Base-by-base conservation (phyloP, 2,329 filamentous ascomycete species). In the Colletotrichum neosansevieriae region DNA sequence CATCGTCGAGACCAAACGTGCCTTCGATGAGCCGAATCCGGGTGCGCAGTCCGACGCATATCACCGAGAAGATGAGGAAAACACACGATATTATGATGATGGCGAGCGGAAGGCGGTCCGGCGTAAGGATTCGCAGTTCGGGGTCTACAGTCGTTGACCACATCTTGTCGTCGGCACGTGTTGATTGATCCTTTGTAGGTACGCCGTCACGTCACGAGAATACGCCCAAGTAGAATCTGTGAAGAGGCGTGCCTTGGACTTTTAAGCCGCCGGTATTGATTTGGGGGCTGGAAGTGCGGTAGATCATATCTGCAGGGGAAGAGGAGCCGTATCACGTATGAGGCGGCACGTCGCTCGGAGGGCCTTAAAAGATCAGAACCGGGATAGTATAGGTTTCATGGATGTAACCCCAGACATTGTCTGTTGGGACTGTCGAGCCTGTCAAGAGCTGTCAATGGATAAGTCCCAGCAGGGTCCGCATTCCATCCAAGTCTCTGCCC, bases 1-100 rank as follows among this genome's bases (percentile, higher is more conserved):
- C 70, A 57, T 72, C 71, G 49, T 72, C 71, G 10, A 71, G 47
- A 6, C 68, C 62, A n/a, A 71, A 70, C 1, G 61, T 66, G 40
- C 66, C 44, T 42, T 69, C 66, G 42, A 44, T 24, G 2, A 66
- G 54, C 15, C 66, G 66, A 7, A 69, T 45, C n/a, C 34, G 42
- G 5, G 66, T 69, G 15, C 66, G 54, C 13, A 69, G 9, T 9
- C 38, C 66, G 32, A 69, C 66, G 53, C 66, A 69, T 11, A 66
- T 24, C 3, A 66, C 17, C 47, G 66, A 69, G 29, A 69, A 54
- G 21, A 66, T 47, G 54, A 69, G 61, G 19, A 69, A 69, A 24
- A 69, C 12, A 54, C 38, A 29, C n/a, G 66, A 69, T 15, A 66
- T 34, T 54, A 69, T 45, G 49, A 69, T 69, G 49, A 69, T 69